Evolutionary conservation across 176 grass and related monocot genomes (phyloP).

Genomic region (Urochloa ruziziensis): DNA sequence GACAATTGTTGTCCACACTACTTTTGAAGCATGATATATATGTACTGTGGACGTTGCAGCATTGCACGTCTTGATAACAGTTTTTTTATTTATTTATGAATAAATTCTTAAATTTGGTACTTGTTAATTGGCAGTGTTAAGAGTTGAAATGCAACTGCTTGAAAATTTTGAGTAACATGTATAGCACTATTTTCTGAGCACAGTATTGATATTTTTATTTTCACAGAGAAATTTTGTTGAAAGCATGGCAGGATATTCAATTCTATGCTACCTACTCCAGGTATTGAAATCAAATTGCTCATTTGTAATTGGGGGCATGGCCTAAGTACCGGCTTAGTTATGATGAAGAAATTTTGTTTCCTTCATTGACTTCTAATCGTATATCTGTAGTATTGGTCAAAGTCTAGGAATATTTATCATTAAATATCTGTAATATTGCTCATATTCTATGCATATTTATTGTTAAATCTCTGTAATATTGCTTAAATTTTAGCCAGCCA

Average conservation of each 20-base stretch:
- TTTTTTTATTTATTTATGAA: background rate
- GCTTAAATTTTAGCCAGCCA: background rate
- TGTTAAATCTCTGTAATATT: no score
- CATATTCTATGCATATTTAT: background rate
- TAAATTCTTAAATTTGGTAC: background rate
- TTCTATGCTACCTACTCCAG: slow-evolving; percentile 91
- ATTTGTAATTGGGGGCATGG: background rate
- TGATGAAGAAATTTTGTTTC: background rate
- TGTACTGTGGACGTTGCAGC: background rate
- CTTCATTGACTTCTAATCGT: no score
- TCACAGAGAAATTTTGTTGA: slow-evolving; percentile 97
- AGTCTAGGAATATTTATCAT: background rate
- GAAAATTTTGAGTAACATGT: background rate
- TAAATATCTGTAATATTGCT: background rate
- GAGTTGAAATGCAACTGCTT: background rate
- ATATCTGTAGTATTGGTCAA: no score
- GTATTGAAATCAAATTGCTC: slow-evolving; percentile 41
- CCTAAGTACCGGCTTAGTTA: no score
- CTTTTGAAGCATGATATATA: background rate
- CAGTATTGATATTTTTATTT: slow-evolving; percentile 17
- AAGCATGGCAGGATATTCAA: slow-evolving; percentile 99
- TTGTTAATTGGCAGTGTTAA: background rate
- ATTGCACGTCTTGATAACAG: background rate
- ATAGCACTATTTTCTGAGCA: no score
- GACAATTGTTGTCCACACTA: background rate